Conservation (phyloP, 106 monocot genomes). For the Apostasia ramifera region DNA sequence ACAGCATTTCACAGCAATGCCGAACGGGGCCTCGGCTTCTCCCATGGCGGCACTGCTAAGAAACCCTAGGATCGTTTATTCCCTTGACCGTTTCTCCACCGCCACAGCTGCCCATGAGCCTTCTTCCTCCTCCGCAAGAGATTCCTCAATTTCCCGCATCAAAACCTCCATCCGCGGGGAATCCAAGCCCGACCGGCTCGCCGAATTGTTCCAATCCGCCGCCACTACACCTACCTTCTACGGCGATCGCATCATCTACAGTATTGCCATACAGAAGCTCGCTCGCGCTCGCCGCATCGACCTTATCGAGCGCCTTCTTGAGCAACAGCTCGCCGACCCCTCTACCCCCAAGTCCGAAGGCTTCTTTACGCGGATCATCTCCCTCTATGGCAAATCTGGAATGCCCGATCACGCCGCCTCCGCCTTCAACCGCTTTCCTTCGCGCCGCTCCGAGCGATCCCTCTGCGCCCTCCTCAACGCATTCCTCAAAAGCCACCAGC, state of each 20-base stretch:
- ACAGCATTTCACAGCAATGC: too few relatives aligned
- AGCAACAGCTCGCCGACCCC: constrained; percentile 19
- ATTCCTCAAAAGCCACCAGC: constrained; percentile 27
- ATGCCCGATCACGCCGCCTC: constrained; percentile 39
- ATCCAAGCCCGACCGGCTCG: constrained; percentile 31
- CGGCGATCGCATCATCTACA: constrained; percentile 37
- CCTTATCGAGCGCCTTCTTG: constrained; percentile 39
- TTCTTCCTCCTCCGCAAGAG: background rate
- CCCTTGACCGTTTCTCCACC: background rate
- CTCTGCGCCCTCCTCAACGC: constrained; percentile 64
- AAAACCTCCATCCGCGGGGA: constrained; percentile 33
- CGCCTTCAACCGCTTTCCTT: constrained; percentile 25
- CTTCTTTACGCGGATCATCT: constrained; percentile 45
- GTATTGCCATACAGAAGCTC: constrained; percentile 22
- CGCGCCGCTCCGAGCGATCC: constrained; percentile 36
- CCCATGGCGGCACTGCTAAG: background rate
- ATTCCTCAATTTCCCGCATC: constrained; percentile 13
- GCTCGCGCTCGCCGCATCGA: constrained; percentile 23
- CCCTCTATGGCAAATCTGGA: constrained; percentile 41
- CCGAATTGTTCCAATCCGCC: constrained; percentile 26
- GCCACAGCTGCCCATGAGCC: background rate
- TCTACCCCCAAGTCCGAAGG: constrained; percentile 47
- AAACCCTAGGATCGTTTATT: background rate
- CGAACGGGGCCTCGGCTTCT: too few relatives aligned
- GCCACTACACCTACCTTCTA: constrained; percentile 19